phyloP scores from a whole-genome alignment of 2,329 filamentous ascomycete genomes.

The Claviceps sp. region DNA sequence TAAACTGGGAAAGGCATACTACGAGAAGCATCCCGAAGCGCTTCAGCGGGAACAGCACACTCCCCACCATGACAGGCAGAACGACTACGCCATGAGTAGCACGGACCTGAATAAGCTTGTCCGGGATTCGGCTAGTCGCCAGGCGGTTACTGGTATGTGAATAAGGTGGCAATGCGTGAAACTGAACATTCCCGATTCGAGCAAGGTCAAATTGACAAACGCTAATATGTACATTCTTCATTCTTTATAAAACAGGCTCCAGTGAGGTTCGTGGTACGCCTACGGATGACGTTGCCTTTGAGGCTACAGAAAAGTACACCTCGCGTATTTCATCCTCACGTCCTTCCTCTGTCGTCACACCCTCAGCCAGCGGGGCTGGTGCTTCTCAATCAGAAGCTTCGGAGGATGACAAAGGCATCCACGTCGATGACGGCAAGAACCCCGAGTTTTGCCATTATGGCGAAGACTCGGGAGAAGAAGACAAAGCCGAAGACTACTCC shows the following conservation, averaged over 20 bases:
- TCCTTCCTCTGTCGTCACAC: conserved; percentile 27
- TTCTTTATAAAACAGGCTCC: conserved; percentile 36
- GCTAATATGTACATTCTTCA: conserved; percentile 8
- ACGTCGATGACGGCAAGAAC: conserved; percentile 51
- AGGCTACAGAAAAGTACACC: conserved; percentile 73
- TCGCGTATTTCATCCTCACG: conserved; percentile 61
- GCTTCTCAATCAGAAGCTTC: conserved; percentile 17
- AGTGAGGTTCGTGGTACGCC: conserved; percentile 58
- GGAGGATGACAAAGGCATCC: conserved; percentile 50
- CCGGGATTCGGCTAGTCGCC: conserved; percentile 49
- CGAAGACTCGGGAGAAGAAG: conserved; percentile 34
- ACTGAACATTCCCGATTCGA: neutral
- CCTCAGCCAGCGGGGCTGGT: conserved; percentile 13
- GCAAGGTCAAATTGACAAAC: conserved; percentile 6
- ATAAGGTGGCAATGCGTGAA: neutral
- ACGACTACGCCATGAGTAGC: conserved; percentile 75
- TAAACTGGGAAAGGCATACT: conserved; percentile 83
- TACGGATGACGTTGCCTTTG: conserved; percentile 80
- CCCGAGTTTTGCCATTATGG: conserved; percentile 25
- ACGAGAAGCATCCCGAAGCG: conserved; percentile 79
- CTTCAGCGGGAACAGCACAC: conserved; percentile 57
- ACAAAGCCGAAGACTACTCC: conserved; percentile 48
- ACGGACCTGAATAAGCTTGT: conserved; percentile 87
- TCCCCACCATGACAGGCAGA: conserved; percentile 40
- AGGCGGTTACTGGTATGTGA: conserved; percentile 24